These are phyloP conservation scores for Sclerotinia glacialis DNA, from an alignment of 2,329 filamentous ascomycete genomes.

Conservation along the genomic window DNA sequence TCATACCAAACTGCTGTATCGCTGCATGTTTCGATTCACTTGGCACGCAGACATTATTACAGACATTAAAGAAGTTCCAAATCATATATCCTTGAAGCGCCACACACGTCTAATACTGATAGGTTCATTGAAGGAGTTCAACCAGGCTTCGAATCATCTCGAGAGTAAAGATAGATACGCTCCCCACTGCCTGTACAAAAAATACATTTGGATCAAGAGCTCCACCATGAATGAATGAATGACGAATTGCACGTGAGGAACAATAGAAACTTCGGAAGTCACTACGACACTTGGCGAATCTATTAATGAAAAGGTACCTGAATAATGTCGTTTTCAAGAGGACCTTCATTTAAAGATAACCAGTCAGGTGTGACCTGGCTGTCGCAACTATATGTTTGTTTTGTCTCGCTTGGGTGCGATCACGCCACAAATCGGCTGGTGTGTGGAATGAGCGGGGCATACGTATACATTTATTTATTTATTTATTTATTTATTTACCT, in stretches of 20 bases:
- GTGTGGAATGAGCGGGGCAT: slow-evolving; percentile 12
- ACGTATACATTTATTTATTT: no score
- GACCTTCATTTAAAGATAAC: background rate
- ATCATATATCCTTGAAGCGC: background rate
- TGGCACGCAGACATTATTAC: background rate
- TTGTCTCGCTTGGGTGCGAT: background rate
- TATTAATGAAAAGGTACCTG: background rate
- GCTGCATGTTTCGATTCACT: background rate
- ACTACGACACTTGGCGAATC: background rate
- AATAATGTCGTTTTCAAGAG: background rate
- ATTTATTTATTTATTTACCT: background rate
- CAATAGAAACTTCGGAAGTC: background rate
- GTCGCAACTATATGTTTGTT: background rate
- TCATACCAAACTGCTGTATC: background rate
- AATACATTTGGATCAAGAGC: background rate
- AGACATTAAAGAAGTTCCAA: no score
- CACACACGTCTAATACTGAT: background rate
- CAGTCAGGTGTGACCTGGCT: background rate
- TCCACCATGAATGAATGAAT: background rate
- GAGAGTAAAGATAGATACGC: background rate
- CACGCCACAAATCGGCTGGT: slow-evolving; percentile 19
- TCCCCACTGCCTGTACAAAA: background rate
- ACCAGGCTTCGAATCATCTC: background rate
- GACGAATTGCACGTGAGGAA: background rate
- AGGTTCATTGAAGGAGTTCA: no score